phyloP scores from a whole-genome alignment of 2,329 filamentous ascomycete genomes.

The Ramichloridium luteum region DNA sequence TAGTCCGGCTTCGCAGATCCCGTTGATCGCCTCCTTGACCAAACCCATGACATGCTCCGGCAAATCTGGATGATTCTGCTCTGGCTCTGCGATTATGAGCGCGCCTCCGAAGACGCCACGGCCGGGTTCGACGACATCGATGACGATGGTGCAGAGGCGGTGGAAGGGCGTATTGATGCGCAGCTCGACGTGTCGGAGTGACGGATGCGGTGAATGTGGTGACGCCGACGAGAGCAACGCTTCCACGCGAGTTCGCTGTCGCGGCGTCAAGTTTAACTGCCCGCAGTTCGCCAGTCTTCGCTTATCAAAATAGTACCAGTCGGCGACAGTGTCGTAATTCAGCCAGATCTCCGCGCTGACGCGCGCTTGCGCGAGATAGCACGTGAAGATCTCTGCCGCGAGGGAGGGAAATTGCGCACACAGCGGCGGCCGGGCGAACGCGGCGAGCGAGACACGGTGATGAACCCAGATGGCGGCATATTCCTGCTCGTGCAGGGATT shows the following conservation, averaged over 20 bases:
- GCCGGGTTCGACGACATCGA: neutral
- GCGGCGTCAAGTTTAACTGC: constrained; percentile 4
- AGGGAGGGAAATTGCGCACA: constrained; percentile 2
- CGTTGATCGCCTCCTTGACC: neutral
- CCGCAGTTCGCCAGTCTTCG: constrained; percentile 6
- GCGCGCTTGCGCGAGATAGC: constrained; percentile 6
- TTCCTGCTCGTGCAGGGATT: no score
- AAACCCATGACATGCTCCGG: neutral
- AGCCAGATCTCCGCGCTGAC: constrained; percentile 11
- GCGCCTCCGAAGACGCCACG: neutral
- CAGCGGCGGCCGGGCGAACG: no score
- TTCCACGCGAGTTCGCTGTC: constrained; percentile 6
- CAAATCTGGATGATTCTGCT: neutral
- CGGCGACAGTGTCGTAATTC: constrained; percentile 10
- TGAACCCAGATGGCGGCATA: no score
- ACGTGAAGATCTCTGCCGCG: constrained; percentile 5
- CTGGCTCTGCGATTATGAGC: neutral
- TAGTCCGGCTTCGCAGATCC: constrained; percentile 1
- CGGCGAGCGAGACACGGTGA: no score
- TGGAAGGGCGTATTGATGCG: constrained; percentile 11
- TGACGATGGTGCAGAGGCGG: constrained; percentile 2
- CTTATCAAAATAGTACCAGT: constrained; percentile 4
- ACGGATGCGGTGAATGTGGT: neutral
- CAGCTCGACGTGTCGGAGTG: constrained; percentile 6
- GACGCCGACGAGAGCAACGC: neutral